Percentiles rank a stretch among this genome's conserved stretches.
These are phyloP conservation scores for Solanum medicagineum DNA, from an alignment of 257 asterid genomes.

Conservation along the genomic window DNA sequence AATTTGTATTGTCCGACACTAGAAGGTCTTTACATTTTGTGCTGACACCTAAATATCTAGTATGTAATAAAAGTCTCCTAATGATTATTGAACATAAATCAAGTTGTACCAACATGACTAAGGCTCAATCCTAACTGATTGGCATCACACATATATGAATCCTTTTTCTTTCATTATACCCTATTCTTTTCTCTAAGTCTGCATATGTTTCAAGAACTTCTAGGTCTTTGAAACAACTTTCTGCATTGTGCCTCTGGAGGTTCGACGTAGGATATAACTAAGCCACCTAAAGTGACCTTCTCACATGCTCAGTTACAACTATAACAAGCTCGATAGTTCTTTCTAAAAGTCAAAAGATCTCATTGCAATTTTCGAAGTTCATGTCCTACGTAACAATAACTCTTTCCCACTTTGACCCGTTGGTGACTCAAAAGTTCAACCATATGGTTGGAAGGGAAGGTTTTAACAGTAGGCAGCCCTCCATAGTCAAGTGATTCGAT, in stretches of 20 bases:
- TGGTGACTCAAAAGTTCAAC: not conserved
- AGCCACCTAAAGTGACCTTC: not conserved
- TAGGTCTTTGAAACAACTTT: not conserved
- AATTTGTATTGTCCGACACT: not conserved
- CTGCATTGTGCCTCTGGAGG: not conserved
- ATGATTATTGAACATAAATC: not conserved
- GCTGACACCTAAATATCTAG: not conserved
- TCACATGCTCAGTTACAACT: not conserved
- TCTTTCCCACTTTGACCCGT: not conserved
- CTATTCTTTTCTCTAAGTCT: not conserved
- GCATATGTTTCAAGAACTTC: not conserved
- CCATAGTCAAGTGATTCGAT: not conserved
- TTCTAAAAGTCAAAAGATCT: not conserved
- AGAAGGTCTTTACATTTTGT: not conserved
- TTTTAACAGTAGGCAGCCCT: not conserved
- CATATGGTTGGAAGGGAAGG: not conserved
- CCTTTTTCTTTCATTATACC: not conserved
- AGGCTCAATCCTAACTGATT: not conserved
- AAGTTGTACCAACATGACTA: not conserved
- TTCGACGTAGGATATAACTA: not conserved
- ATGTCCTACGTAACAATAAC: not conserved
- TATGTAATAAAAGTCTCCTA: not conserved
- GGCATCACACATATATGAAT: not conserved
- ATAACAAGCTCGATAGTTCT: not conserved
- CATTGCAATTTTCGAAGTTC: not conserved